phyloP scores from a whole-genome alignment of 495 filamentous ascomycete species.

The Penicillium waksmanii region DNA sequence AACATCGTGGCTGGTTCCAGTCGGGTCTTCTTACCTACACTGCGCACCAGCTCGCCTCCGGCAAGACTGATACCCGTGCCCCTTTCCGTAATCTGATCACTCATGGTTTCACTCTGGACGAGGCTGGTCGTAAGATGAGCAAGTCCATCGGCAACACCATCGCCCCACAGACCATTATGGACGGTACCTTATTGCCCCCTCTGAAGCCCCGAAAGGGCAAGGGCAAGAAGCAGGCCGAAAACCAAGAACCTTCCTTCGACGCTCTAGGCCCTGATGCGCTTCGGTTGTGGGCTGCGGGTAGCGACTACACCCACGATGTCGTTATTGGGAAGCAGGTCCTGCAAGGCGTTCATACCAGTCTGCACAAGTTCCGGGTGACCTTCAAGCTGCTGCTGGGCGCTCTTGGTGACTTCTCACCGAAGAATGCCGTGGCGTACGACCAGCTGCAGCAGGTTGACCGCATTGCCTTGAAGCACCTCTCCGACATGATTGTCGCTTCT shows the following conservation, averaged over 20 bases:
- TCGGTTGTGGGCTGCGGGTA: slow-evolving; percentile 88
- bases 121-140: slow-evolving; percentile 93
- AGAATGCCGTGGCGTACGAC: slow-evolving; percentile 41
- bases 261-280: slow-evolving; percentile 79
- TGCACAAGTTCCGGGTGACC: slow-evolving; percentile 85
- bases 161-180: slow-evolving; percentile 79
- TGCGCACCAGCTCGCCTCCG: slow-evolving; percentile 56
- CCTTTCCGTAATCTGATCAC: slow-evolving; percentile 89
- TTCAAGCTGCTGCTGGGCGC: slow-evolving; percentile 88
- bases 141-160: slow-evolving; percentile 95
- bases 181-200: slow-evolving; percentile 70
- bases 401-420: slow-evolving; percentile 61
- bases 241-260: slow-evolving; percentile 54
- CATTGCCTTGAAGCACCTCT: slow-evolving; percentile 77
- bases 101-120: slow-evolving; percentile 91
- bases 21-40: slow-evolving; percentile 93
- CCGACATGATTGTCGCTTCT: slow-evolving; percentile 61
- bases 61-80: slow-evolving; percentile 44
- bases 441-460: slow-evolving; percentile 61
- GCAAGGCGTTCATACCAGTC: slow-evolving; percentile 67
- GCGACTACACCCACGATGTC: slow-evolving; percentile 89
- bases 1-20: slow-evolving; percentile 99
- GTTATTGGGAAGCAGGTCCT: slow-evolving; percentile 76
- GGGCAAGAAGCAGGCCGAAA: slow-evolving; percentile 51
- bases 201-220: slow-evolving; percentile 59